These are phyloP conservation scores for Papiliotrema laurentii DNA, from an alignment of 1,284 basidiomycete species.

Conservation along the genomic window DNA sequence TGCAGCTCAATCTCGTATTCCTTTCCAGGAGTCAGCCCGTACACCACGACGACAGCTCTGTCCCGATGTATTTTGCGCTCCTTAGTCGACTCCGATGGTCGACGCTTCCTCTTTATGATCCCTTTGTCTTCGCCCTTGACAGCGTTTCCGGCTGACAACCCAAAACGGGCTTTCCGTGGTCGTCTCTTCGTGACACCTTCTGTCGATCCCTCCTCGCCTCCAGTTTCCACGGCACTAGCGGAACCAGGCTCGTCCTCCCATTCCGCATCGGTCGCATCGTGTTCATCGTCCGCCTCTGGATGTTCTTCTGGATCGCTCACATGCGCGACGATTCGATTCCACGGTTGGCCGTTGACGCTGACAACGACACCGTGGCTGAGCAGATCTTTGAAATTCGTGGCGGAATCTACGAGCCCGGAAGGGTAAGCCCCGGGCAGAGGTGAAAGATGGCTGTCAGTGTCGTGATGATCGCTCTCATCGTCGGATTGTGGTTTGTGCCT, in stretches of 20 bases:
- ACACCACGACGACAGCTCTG: slow-evolving; percentile 45
- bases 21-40: slow-evolving; percentile 43
- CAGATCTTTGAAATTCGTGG: slow-evolving; percentile 44
- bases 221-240: slow-evolving; percentile 3
- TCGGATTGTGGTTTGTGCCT: slow-evolving; percentile 19
- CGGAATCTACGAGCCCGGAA: background rate
- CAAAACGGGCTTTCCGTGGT: slow-evolving; percentile 27
- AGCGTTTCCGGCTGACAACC: slow-evolving; percentile 15
- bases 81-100: slow-evolving; percentile 4
- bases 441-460: slow-evolving; percentile 18
- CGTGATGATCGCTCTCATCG: slow-evolving; percentile 37
- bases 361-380: slow-evolving; percentile 46
- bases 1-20: slow-evolving; percentile 49
- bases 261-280: slow-evolving; percentile 18
- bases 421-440: slow-evolving; percentile 14
- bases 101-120: slow-evolving; percentile 6
- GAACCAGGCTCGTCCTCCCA: slow-evolving; percentile 20
- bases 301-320: slow-evolving; percentile 41
- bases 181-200: slow-evolving; percentile 19
- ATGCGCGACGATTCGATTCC: slow-evolving; percentile 47
- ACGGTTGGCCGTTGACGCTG: slow-evolving; percentile 45
- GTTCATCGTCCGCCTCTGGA: slow-evolving; percentile 9
- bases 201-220: slow-evolving; percentile 11
- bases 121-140: slow-evolving; percentile 12
- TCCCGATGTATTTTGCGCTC: slow-evolving; percentile 30